phyloP scores from a whole-genome alignment of 2,329 filamentous ascomycete genomes.

The Clonostachys solani region DNA sequence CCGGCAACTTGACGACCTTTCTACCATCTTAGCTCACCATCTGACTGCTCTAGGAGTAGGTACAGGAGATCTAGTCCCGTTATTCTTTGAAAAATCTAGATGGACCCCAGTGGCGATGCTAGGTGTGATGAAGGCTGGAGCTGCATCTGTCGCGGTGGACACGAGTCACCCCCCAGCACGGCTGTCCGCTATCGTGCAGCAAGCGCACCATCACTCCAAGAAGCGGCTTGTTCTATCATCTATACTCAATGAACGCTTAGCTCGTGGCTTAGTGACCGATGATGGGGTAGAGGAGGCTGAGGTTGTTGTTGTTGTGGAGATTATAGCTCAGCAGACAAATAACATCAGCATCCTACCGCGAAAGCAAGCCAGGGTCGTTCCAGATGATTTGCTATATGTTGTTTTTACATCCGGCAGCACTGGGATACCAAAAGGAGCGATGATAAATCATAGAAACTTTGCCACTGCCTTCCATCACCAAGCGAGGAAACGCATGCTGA shows the following conservation, averaged over 20 bases:
- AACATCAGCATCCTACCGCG: neutral
- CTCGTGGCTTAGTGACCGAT: neutral
- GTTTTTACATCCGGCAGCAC: conserved; percentile 13
- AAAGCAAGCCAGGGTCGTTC: neutral
- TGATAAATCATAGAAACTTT: conserved; percentile 6
- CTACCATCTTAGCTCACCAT: conserved; percentile 8
- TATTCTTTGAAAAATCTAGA: conserved; percentile 18
- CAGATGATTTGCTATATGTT: conserved; percentile 2
- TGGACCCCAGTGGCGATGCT: conserved; percentile 15
- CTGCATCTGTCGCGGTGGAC: conserved; percentile 17
- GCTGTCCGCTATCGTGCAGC: conserved; percentile 5
- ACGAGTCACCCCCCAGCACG: conserved; percentile 10
- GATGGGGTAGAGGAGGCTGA: neutral
- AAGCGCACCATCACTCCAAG: neutral
- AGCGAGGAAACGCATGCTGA: conserved; percentile 35
- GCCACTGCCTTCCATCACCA: conserved; percentile 19
- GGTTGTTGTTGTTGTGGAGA: neutral
- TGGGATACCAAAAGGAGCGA: conserved; percentile 10
- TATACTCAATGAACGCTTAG: conserved; percentile 1
- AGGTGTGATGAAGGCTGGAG: conserved; percentile 18
- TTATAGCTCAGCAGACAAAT: conserved; percentile 3
- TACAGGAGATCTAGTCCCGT: conserved; percentile 9
- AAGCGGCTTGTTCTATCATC: conserved; percentile 1
- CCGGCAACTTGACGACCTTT: conserved; percentile 11
- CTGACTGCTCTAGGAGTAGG: conserved; percentile 1